Percentiles rank a stretch among this genome's conserved stretches.
Conservation (phyloP, 1,139 yeast species). For the Yarrowia galli region DNA sequence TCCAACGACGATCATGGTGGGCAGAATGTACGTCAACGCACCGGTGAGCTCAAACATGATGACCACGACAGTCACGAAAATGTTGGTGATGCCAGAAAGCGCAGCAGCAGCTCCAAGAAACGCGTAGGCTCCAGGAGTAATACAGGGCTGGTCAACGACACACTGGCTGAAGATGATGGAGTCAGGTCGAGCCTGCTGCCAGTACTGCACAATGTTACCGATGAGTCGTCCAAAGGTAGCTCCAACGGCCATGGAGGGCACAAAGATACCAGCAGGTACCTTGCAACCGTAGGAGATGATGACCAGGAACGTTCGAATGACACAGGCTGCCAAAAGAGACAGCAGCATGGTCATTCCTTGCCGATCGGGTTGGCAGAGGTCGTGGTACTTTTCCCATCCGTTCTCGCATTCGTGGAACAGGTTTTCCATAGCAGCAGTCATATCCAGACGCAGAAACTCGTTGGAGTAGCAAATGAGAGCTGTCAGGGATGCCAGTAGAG, state of each 20-base stretch:
- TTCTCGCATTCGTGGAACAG: constrained; percentile 84
- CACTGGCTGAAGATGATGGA: constrained; percentile 58
- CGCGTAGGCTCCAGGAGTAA: constrained; percentile 95
- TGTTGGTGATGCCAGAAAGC: constrained; percentile 89
- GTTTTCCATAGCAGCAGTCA: constrained; percentile 95
- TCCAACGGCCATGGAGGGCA: constrained; percentile 96
- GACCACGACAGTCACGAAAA: constrained; percentile 94
- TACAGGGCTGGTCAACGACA: constrained; percentile 59
- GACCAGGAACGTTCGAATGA: constrained; percentile 72
- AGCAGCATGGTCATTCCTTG: constrained; percentile 48
- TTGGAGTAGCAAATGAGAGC: constrained; percentile 84
- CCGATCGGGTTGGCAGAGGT: constrained; percentile 43
- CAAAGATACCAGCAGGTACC: constrained; percentile 95
- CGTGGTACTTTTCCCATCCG: constrained; percentile 44
- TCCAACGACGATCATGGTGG: constrained; percentile 96
- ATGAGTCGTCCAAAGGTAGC: constrained; percentile 90
- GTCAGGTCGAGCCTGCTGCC: constrained; percentile 57
- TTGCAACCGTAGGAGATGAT: constrained; percentile 88
- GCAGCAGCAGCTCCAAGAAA: constrained; percentile 97
- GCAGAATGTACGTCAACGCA: constrained; percentile 87
- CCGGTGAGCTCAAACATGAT: constrained; percentile 98
- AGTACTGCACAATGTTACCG: constrained; percentile 70
- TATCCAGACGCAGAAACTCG: constrained; percentile 79
- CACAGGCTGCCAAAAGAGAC: constrained; percentile 73
- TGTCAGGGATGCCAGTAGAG: constrained; percentile 70